These are phyloP conservation scores for Trypanosoma boissoni DNA, from an alignment of 208 protist genomes.

Conservation along the genomic window DNA sequence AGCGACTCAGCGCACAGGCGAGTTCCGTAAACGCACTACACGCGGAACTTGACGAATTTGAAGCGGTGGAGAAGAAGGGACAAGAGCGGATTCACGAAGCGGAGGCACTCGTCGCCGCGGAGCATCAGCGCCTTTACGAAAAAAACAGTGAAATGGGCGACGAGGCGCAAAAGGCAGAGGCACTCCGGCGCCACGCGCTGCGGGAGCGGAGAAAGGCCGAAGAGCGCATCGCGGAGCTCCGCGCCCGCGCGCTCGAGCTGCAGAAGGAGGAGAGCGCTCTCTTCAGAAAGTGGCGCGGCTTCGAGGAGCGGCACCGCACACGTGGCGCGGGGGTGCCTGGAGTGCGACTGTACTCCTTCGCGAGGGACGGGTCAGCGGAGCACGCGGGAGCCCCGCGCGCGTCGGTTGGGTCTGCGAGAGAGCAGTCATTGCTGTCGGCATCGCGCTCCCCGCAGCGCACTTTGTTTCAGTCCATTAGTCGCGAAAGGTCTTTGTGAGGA, in stretches of 20 bases:
- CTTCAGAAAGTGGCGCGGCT: constrained; percentile 10
- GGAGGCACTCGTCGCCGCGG: constrained; percentile 4
- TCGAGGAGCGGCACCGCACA: constrained; percentile 14
- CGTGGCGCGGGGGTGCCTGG: no score
- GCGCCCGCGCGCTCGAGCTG: background rate
- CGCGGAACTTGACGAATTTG: constrained; percentile 12
- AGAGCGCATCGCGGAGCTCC: constrained; percentile 9
- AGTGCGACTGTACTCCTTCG: constrained; percentile 17
- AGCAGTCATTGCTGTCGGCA: background rate
- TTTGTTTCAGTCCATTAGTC: constrained; percentile 2
- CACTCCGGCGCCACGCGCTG: constrained; percentile 7
- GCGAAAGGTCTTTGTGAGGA: background rate
- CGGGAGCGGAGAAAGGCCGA: background rate
- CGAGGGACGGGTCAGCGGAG: constrained; percentile 9
- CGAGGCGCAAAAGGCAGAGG: background rate
- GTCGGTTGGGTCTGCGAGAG: no score
- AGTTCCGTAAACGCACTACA: constrained; percentile 6
- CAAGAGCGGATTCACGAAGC: background rate
- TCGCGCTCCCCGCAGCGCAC: background rate
- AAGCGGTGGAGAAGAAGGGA: background rate
- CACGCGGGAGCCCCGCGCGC: background rate
- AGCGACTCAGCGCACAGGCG: background rate
- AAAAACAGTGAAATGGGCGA: constrained; percentile 6
- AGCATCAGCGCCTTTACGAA: constrained; percentile 1
- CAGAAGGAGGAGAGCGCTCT: constrained; percentile 10